Base-by-base conservation (phyloP, 257 asterid genomes). In the Fraxinus americana region DNA sequence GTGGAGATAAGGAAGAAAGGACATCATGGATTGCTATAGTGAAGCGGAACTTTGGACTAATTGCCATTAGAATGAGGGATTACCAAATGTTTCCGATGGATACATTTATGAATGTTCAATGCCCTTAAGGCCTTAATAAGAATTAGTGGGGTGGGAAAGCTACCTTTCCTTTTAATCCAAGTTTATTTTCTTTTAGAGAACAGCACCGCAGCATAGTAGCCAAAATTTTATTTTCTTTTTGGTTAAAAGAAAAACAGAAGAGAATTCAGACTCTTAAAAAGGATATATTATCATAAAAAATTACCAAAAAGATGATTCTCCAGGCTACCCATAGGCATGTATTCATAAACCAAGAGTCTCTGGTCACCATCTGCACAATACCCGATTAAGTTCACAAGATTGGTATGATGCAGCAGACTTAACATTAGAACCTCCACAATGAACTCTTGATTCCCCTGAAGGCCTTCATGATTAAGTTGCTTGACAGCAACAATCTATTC, bases 371-470 rank as follows among this genome's bases (percentile, higher is more conserved):
- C 90, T 0, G 96, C 85, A 80, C 98, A 92, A 23, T 94, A 94
- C 1, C 98, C 98, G 2, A 89, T 86, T 84, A 92, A 83, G 79
- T 90, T 94, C 67, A 94, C 98, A 6, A 94, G 97, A 84, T 94
- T 92, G 30, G 87, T 87, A 79, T 94, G 98, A 82, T 92, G 97
- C 78, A 94, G 78, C 68, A 94, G 80, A 79, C 96, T 92, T 71
- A 94, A 78, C 98, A 94, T 92, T 27, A 94, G 89, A 77, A 92
- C 95, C 90, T 92, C 97, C 68, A 92, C 95, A 7, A 91, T 87
- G 76, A 94, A 94, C 72, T 94, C 98, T 80, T 94, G 98, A 78
- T 89, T 85, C 66, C 98, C 98, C 83, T 94, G 98, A 79, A 88
- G 91, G 30, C 98, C 98, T 13, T 94, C 93, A 41, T 85, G 98